Percentiles rank a stretch among this genome's conserved stretches.
Conservation (phyloP, 495 filamentous ascomycete genomes). For the Lophiotrema nucula region DNA sequence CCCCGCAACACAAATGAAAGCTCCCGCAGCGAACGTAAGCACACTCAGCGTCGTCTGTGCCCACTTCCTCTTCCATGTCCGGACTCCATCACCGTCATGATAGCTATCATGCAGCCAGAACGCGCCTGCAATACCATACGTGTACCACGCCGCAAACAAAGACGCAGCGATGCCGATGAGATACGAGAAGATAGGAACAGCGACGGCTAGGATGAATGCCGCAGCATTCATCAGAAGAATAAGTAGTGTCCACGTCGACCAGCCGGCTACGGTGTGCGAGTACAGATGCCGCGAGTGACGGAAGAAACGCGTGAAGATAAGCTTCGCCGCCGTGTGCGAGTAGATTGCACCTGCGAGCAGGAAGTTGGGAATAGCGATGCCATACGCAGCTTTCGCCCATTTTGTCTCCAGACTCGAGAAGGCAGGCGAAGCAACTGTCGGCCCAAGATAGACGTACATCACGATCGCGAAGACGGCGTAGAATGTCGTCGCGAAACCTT, state of each 20-base stretch:
- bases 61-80: conserved; percentile 36
- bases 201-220: conserved; percentile 52
- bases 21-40: conserved; percentile 33
- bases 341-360: conserved; percentile 54
- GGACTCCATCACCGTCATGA: conserved; percentile 35
- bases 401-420: conserved; percentile 50
- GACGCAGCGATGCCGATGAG: conserved; percentile 49
- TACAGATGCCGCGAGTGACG: conserved; percentile 49
- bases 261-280: conserved; percentile 51
- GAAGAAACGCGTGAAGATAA: conserved; percentile 52
- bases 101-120: conserved; percentile 41
- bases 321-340: conserved; percentile 53
- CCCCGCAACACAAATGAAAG: conserved; percentile 40
- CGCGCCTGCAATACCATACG: conserved; percentile 38
- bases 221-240: conserved; percentile 48
- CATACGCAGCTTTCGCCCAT: conserved; percentile 52
- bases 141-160: conserved; percentile 45
- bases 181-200: conserved; percentile 56
- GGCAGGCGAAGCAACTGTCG: conserved; percentile 50
- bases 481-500: conserved; percentile 50
- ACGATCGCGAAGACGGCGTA: conserved; percentile 56
- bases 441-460: conserved; percentile 54
- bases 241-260: conserved; percentile 49
- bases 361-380: conserved; percentile 49
- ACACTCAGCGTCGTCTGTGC: conserved; percentile 30